A percentile compares a stretch with the other conserved stretches of the same genome.
phyloP scores from a whole-genome alignment of 805 yeast genomes.

The Saturnispora besseyi region DNA sequence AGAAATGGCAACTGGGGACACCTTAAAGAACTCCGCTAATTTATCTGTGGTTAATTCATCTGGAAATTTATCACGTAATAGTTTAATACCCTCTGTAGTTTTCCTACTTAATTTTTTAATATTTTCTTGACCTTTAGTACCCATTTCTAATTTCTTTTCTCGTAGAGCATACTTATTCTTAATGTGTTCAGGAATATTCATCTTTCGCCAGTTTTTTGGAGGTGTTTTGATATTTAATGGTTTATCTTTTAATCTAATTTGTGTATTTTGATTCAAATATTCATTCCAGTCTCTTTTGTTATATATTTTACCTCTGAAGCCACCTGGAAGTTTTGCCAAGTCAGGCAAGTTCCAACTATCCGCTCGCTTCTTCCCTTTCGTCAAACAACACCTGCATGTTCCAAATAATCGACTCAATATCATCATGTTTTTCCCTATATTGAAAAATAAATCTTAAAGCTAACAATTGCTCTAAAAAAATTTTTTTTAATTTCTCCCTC shows the following conservation, averaged over 20 bases:
- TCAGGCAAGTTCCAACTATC: conserved; percentile 31
- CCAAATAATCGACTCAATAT: neutral
- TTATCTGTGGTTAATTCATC: conserved; percentile 45
- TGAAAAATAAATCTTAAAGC: neutral
- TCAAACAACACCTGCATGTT: neutral
- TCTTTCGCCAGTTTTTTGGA: conserved; percentile 40
- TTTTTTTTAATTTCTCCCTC: neutral
- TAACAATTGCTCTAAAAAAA: neutral
- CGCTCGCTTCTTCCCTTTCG: conserved; percentile 13
- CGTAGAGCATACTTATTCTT: conserved; percentile 55
- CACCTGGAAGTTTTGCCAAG: conserved; percentile 26
- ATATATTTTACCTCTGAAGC: conserved; percentile 28
- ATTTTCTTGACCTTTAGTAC: conserved; percentile 13
- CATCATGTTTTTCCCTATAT: neutral
- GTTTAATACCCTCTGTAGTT: conserved; percentile 56
- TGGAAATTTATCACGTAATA: conserved; percentile 50
- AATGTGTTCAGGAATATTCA: conserved; percentile 55
- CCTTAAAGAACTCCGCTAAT: conserved; percentile 52
- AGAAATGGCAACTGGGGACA: conserved; percentile 77
- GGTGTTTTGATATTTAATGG: conserved; percentile 19
- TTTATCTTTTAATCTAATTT: conserved; percentile 11
- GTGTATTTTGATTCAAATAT: conserved; percentile 13
- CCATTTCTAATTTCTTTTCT: conserved; percentile 46
- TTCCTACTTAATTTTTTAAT: conserved; percentile 67
- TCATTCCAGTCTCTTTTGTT: conserved; percentile 23